A percentile compares a stretch with the other conserved stretches of the same genome.
Conservation (phyloP, 2,329 filamentous ascomycete genomes). For the Arachnomyces sp. region DNA sequence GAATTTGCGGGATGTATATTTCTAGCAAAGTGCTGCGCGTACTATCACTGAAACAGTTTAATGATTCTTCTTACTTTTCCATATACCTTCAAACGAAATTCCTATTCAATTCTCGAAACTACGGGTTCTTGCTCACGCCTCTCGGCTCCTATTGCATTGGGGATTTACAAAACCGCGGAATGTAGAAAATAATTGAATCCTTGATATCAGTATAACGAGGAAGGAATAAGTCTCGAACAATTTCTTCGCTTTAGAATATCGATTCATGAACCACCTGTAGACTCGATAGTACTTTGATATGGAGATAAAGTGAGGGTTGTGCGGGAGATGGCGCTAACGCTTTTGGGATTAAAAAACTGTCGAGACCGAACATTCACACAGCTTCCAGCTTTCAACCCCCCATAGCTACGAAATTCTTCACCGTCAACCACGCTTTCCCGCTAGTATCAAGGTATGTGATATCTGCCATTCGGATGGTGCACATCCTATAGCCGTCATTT, state of each 20-base stretch:
- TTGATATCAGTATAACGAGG: too few relatives aligned
- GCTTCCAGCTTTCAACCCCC: conserved; percentile 21
- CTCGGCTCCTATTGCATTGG: conserved; percentile 6
- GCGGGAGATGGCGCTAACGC: too few relatives aligned
- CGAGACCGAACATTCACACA: conserved; percentile 27
- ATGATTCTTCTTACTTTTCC: conserved; percentile 1
- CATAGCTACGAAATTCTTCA: conserved; percentile 1
- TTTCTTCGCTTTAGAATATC: too few relatives aligned
- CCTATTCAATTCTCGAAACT: conserved; percentile 22
- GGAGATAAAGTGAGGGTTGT: too few relatives aligned
- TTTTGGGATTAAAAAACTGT: too few relatives aligned
- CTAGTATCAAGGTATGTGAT: conserved; percentile 14
- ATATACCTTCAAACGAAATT: conserved; percentile 1
- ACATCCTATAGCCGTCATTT: background rate
- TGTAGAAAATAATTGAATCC: too few relatives aligned
- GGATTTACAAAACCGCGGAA: too few relatives aligned
- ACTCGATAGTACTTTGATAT: too few relatives aligned
- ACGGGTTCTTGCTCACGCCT: too few relatives aligned
- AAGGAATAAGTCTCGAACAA: too few relatives aligned
- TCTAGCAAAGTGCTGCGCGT: conserved; percentile 34
- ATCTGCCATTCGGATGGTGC: conserved; percentile 12
- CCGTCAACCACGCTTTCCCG: background rate
- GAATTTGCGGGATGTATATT: background rate
- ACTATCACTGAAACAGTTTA: conserved; percentile 35
- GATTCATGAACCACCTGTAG: too few relatives aligned